Base-by-base conservation (phyloP, 2,329 filamentous ascomycete genomes). In the Orbilia blumenaviensis region DNA sequence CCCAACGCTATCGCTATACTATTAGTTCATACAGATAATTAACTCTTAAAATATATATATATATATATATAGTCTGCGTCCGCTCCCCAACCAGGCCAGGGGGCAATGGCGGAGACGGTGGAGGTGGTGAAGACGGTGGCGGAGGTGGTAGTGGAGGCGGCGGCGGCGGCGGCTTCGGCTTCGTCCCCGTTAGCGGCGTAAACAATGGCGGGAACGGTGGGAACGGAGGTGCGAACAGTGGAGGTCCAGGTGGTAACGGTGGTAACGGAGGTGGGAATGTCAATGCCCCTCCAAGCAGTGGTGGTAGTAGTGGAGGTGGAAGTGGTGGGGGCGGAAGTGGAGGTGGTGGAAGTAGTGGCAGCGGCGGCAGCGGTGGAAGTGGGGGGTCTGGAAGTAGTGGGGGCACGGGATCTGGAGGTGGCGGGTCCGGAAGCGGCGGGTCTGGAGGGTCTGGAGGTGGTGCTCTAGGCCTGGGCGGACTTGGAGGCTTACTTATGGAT, bases 61-160 rank as follows among this genome's bases (percentile, higher is more conserved):
- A n/a, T n/a, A n/a, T n/a, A n/a, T n/a, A 29, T 52, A 62, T 27
- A 69, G 66, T 62, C 8, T 71, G 66, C 56, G 23, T 27, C 25
- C 27, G 50, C 44, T 46, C 50, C 44, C 42, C 61, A 64, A 21
- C 21, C 4, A 7, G 27, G 9, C 21, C 16, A 18, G n/a, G 36
- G 7, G 14, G 36, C 14, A 50, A 48, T 21, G 27, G 27, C 10
- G 52, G 50, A 12, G 29, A 38, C 42, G 32, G 29, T 2, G 66
- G 66, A n/a, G n/a, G n/a, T n/a, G n/a, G n/a, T n/a, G n/a, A n/a
- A n/a, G n/a, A n/a, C n/a, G n/a, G n/a, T n/a, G n/a, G n/a, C n/a
- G n/a, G n/a, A 18, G 27, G 27, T 6, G 52, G 50, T 14, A 18
- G 50, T 44, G 32, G 29, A 0, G 66, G 66, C 27, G 27, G 27